A percentile compares a stretch with the other conserved stretches of the same genome.
phyloP scores from a whole-genome alignment of 345 rosid genomes.

The Populus pruinosa region DNA sequence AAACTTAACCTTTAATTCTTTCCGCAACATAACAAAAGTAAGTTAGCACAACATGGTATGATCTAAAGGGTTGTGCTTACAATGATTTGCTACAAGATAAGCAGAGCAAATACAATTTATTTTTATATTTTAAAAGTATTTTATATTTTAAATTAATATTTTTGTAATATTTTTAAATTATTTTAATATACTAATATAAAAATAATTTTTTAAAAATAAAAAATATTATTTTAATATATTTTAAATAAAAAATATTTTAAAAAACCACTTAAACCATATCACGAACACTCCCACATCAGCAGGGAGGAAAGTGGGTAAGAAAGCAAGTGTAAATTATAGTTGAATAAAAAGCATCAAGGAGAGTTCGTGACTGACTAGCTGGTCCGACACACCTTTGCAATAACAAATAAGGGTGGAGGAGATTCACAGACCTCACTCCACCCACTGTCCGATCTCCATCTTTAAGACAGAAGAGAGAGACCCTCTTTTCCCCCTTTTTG shows the following conservation, averaged over 20 bases:
- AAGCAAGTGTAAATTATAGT: not conserved
- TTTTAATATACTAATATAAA: too few relatives aligned
- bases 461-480: not conserved
- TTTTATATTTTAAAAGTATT: too few relatives aligned
- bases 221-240: too few relatives aligned
- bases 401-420: not conserved
- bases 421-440: not conserved
- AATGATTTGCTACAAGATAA: not conserved
- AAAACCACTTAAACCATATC: rapidly evolving
- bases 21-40: too few relatives aligned
- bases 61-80: too few relatives aligned
- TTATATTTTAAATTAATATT: too few relatives aligned
- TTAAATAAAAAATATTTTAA: too few relatives aligned
- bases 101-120: not conserved
- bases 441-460: not conserved
- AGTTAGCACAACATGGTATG: too few relatives aligned
- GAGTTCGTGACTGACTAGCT: not conserved
- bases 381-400: not conserved
- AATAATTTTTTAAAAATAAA: too few relatives aligned
- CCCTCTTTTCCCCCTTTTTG: not conserved
- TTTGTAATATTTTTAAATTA: rapidly evolving
- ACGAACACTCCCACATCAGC: rapidly evolving
- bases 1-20: too few relatives aligned
- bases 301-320: not conserved
- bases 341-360: not conserved